Evolutionary conservation across 371 early-diverging fungal genomes (phyloP).

Genomic region (Mortierella sp.): DNA sequence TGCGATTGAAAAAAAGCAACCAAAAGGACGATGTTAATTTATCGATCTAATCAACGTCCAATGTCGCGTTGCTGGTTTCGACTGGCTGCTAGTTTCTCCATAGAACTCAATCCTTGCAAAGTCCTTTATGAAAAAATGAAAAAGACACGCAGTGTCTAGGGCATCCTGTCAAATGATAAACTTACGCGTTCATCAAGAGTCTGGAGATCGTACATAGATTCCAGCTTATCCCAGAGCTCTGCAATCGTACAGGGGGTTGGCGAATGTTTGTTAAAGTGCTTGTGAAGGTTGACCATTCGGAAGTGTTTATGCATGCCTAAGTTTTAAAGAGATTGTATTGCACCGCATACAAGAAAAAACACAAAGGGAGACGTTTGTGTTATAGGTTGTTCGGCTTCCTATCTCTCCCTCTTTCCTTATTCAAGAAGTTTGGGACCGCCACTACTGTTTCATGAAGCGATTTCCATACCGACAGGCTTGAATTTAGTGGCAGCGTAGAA

Average conservation of each 20-base stretch:
- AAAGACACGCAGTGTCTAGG: neutral
- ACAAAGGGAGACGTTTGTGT: neutral
- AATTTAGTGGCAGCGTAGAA: conserved; percentile 69
- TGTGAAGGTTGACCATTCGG: conserved; percentile 72
- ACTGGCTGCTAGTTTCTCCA: too few relatives aligned
- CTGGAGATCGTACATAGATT: conserved; percentile 67
- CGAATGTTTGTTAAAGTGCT: conserved; percentile 68
- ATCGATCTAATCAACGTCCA: neutral
- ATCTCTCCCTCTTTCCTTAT: too few relatives aligned
- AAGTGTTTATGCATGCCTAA: conserved; percentile 77
- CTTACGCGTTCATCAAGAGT: conserved; percentile 72
- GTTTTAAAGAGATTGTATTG: neutral
- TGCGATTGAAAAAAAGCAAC: neutral
- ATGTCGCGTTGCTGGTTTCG: too few relatives aligned
- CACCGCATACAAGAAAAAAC: neutral
- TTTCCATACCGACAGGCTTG: conserved; percentile 72
- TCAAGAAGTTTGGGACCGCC: neutral
- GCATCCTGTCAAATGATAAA: neutral
- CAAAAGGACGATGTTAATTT: neutral
- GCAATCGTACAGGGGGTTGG: conserved; percentile 62
- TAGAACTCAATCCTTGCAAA: too few relatives aligned
- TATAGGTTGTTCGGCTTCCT: neutral
- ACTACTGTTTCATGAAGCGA: neutral
- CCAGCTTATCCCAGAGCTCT: conserved; percentile 68
- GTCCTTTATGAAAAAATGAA: neutral